Evolutionary conservation across 208 protist genomes (phyloP), one percentile per base, ranked within the genome.

Genomic region (Crithidia acanthocephali): DNA sequence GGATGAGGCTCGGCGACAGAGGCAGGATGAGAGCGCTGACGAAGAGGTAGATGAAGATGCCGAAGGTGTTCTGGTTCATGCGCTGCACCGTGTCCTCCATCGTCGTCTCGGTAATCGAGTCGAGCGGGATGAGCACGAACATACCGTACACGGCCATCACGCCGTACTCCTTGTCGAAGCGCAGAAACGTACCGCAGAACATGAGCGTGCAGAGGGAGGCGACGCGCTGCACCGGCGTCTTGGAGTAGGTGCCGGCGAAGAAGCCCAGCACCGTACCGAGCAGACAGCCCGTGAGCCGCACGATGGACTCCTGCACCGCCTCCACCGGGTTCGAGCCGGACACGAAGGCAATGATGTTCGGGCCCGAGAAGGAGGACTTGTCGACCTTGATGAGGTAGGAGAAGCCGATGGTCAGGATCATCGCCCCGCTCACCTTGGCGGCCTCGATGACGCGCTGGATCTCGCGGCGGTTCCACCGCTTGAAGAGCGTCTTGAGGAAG

Each of bases 61-160:
- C 86, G 68, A 95, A 93, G 16, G 92, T 96, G 80, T 92, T 95
- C 69, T 96, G 89, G 63, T 96, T 92, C 87, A 96, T 95, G 59
- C 89, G 87, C 51, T 76, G 40, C n/a, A 94, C 78, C 30, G 87
- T 90, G 67, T 93, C 86, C 25, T 78, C 75, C 10, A 88, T 75
- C 42, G 86, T 92, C 25, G 81, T 84, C 62, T 58, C 28, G 0
- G 72, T 35, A 40, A 93, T 82, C n/a, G 76, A 84, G 68, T 92
- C 64, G 22, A 93, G 80, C 6, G 92, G 87, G 61, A 96, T 90
- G 68, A 93, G 75, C 58, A 96, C 89, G 69, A 96, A 95, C 86
- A 91, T 92, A 40, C 80, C 89, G 79, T 95, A 96, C 33, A 96
- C 76, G 28, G 82, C 77, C 84, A 96, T 93, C 65, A 95, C 78